These are phyloP conservation scores for Cerioporus squamosus DNA, from an alignment of 1,284 basidiomycete species.

Conservation along the genomic window DNA sequence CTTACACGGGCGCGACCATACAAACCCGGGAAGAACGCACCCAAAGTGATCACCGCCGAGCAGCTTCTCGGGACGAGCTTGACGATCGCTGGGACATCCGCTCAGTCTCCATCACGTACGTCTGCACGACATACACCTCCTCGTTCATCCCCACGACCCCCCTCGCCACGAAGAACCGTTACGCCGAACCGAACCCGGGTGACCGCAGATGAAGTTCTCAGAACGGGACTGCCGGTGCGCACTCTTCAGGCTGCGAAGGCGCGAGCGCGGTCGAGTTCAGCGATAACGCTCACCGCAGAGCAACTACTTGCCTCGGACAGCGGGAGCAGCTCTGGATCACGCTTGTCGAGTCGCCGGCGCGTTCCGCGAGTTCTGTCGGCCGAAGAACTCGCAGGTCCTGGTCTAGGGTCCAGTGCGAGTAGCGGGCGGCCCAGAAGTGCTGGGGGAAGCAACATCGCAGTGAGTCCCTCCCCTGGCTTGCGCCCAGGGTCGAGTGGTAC, in stretches of 20 bases:
- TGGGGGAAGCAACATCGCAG: neutral
- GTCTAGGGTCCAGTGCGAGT: neutral
- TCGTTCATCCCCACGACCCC: constrained; percentile 1
- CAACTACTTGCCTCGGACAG: constrained; percentile 8
- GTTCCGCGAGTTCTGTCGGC: neutral
- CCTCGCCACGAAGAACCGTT: neutral
- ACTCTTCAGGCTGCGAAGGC: constrained; percentile 23
- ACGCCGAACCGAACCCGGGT: constrained; percentile 13
- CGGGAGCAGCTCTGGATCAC: neutral
- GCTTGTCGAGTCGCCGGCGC: neutral
- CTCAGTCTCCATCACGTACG: neutral
- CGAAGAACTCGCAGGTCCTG: constrained; percentile 4
- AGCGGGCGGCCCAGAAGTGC: constrained; percentile 1
- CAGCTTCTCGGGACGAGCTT: constrained; percentile 22
- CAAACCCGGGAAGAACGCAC: constrained; percentile 9
- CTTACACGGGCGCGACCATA: constrained; percentile 14
- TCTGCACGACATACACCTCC: constrained; percentile 1
- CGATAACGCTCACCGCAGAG: constrained; percentile 10
- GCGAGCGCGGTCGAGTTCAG: constrained; percentile 13
- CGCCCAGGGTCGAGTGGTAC: neutral
- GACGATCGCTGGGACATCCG: constrained; percentile 16
- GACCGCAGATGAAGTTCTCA: constrained; percentile 21
- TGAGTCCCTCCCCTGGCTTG: neutral
- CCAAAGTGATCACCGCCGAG: constrained; percentile 18
- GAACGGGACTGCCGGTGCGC: constrained; percentile 22